Percentiles rank a stretch among this genome's conserved stretches.
Conservation (phyloP, 2,329 filamentous ascomycete genomes). For the Lecanoromycetidae sp. region DNA sequence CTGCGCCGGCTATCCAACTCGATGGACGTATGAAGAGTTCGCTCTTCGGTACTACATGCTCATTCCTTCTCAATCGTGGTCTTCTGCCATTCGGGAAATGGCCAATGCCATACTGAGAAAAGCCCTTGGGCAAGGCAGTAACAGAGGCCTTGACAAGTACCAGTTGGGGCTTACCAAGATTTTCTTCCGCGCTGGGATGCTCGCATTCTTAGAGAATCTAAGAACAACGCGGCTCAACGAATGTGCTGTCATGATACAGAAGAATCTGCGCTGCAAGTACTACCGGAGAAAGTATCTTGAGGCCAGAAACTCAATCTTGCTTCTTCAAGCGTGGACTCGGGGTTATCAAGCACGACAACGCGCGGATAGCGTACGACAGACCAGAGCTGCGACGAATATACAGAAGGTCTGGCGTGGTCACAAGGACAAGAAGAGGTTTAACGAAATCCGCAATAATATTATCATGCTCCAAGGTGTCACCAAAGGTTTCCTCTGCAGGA, state of each 20-base stretch:
- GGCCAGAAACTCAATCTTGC: constrained; percentile 67
- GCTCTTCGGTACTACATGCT: constrained; percentile 97
- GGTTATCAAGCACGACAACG: constrained; percentile 65
- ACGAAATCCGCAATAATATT: constrained; percentile 67
- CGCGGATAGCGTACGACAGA: constrained; percentile 67
- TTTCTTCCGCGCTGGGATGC: constrained; percentile 98
- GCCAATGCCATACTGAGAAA: constrained; percentile 83
- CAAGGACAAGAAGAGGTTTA: constrained; percentile 73
- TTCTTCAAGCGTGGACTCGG: constrained; percentile 65
- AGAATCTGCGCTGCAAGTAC: constrained; percentile 92
- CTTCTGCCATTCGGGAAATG: constrained; percentile 85
- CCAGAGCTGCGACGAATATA: constrained; percentile 84
- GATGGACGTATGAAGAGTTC: constrained; percentile 99
- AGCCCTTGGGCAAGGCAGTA: constrained; percentile 66
- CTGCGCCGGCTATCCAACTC: constrained; percentile 89
- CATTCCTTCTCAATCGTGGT: constrained; percentile 80
- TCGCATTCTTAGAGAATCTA: constrained; percentile 91
- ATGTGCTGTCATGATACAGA: constrained; percentile 95
- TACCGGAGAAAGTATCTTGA: constrained; percentile 86
- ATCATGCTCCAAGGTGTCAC: constrained; percentile 79
- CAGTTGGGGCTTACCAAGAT: constrained; percentile 97
- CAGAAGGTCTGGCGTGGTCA: constrained; percentile 90
- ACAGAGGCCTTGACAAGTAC: constrained; percentile 77
- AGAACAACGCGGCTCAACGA: constrained; percentile 82
- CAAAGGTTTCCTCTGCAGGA: constrained; percentile 83